These are phyloP conservation scores for Suillus paluster DNA, from an alignment of 768 basidiomycete species.

Conservation along the genomic window DNA sequence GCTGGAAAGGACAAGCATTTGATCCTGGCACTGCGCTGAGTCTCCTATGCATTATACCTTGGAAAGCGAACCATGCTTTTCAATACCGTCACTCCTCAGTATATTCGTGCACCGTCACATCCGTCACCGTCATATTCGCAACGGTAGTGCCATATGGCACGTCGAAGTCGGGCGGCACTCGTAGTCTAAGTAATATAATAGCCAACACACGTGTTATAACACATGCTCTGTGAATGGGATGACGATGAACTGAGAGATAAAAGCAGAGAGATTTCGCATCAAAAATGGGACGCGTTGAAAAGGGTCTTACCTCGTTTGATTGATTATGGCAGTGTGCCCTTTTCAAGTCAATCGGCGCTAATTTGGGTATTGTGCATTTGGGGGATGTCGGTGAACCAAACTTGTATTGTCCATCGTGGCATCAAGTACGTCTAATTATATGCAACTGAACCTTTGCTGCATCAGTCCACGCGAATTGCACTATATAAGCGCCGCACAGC, in stretches of 20 bases:
- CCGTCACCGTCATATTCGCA: not conserved
- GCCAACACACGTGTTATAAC: not conserved
- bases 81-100: not conserved
- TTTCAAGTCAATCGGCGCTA: not conserved
- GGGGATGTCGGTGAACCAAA: not conserved
- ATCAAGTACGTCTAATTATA: slow-evolving; percentile 8
- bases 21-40: slow-evolving; percentile 49
- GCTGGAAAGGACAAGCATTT: slow-evolving; percentile 76
- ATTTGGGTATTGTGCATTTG: not conserved
- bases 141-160: not conserved
- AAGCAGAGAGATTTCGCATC: too few species aligned
- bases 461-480: slow-evolving; percentile 76
- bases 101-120: not conserved
- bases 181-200: not conserved
- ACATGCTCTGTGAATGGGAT: not conserved
- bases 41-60: not conserved
- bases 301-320: too few species aligned
- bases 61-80: not conserved
- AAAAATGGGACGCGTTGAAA: too few species aligned
- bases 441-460: slow-evolving; percentile 9
- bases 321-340: too few species aligned
- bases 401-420: slow-evolving; percentile 8
- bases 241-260: too few species aligned
- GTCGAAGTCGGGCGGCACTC: not conserved
- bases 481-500: slow-evolving; percentile 84